phyloP scores from a whole-genome alignment of 176 grass and related monocot species.

The Oryza nivara region DNA sequence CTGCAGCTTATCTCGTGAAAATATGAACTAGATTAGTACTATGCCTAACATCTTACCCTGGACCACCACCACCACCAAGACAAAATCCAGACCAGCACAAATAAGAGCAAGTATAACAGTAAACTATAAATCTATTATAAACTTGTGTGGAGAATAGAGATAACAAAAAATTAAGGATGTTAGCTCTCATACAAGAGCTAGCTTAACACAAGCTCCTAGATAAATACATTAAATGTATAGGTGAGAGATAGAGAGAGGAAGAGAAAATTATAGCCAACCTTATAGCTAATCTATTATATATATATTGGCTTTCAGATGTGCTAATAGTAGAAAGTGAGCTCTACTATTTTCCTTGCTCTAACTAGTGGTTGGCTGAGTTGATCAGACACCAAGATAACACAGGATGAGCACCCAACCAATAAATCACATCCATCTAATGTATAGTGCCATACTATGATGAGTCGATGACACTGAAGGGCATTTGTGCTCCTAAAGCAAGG shows the following conservation, averaged over 20 bases:
- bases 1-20: neutral
- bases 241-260: too few relatives aligned
- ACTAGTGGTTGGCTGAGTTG: neutral
- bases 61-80: neutral
- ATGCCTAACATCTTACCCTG: neutral
- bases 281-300: too few relatives aligned
- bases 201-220: too few relatives aligned
- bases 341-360: too few relatives aligned
- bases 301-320: too few relatives aligned
- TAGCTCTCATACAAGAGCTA: too few relatives aligned
- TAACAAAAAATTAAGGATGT: too few relatives aligned
- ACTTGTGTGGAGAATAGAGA: rapidly evolving
- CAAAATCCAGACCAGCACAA: neutral
- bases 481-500: slow-evolving; percentile 19
- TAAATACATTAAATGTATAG: too few relatives aligned
- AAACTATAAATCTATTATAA: too few relatives aligned
- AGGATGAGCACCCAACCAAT: slow-evolving; percentile 18
- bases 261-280: too few relatives aligned
- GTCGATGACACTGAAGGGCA: neutral
- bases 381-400: neutral
- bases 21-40: neutral
- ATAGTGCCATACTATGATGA: neutral
- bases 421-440: slow-evolving; percentile 7
- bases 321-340: too few relatives aligned
- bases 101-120: too few relatives aligned